phyloP scores from a whole-genome alignment of 768 basidiomycete genomes.

The Kwoniella dejecticola region DNA sequence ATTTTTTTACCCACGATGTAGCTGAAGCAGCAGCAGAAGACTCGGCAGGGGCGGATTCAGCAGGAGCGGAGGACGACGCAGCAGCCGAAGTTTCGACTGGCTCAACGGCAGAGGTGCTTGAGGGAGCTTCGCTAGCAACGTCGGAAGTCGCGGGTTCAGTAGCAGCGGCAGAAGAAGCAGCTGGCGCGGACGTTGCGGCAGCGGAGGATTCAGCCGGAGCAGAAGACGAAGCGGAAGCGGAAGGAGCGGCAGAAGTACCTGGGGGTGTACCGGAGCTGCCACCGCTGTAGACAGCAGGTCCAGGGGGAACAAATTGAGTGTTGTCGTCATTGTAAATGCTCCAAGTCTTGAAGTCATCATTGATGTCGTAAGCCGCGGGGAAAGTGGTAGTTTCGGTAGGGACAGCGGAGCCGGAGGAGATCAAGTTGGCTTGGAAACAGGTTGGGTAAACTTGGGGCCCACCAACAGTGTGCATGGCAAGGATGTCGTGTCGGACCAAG shows the following conservation, averaged over 20 bases:
- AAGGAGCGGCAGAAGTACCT: constrained; percentile 2
- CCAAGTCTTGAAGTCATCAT: constrained; percentile 12
- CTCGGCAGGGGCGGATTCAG: not conserved
- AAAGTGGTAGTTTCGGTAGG: constrained; percentile 24
- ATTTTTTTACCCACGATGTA: constrained; percentile 17
- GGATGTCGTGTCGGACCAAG: constrained; percentile 26
- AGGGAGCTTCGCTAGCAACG: not conserved
- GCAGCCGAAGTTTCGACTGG: constrained; percentile 13
- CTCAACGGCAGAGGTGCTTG: constrained; percentile 2
- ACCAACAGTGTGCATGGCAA: constrained; percentile 30
- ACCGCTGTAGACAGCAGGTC: constrained; percentile 19
- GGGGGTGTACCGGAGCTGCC: constrained; percentile 8
- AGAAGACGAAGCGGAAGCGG: not conserved
- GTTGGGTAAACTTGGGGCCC: constrained; percentile 29
- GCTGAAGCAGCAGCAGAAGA: constrained; percentile 5
- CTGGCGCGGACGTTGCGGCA: not conserved
- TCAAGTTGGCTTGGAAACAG: constrained; percentile 26
- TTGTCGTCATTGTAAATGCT: constrained; percentile 11
- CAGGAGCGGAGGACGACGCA: not conserved
- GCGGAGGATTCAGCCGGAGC: constrained; percentile 5
- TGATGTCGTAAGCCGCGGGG: constrained; percentile 26
- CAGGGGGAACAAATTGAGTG: constrained; percentile 18
- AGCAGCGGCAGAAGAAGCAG: constrained; percentile 1
- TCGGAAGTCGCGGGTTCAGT: constrained; percentile 1
- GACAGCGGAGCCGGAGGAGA: constrained; percentile 20